Conservation (phyloP, 2,329 filamentous ascomycete genomes). For the Xylaria polymorpha region DNA sequence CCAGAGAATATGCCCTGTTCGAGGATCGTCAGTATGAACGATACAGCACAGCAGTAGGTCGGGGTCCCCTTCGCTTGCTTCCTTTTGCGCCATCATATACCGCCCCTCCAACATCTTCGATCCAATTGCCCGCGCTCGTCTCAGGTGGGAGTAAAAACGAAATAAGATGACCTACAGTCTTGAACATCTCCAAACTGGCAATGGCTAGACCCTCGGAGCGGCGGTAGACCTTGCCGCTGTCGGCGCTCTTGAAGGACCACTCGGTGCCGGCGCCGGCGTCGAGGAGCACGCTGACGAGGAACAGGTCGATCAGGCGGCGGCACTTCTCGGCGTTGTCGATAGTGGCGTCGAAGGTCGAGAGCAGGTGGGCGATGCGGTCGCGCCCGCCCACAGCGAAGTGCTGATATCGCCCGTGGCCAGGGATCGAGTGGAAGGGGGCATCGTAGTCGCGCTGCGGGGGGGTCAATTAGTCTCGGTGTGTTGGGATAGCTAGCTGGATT, state of each 20-base stretch:
- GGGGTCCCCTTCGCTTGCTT: neutral
- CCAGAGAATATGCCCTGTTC: slow-evolving; percentile 83
- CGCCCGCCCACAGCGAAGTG: slow-evolving; percentile 70
- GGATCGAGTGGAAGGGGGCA: slow-evolving; percentile 57
- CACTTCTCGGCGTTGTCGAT: slow-evolving; percentile 54
- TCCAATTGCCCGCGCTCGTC: neutral
- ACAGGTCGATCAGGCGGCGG: slow-evolving; percentile 68
- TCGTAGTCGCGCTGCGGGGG: slow-evolving; percentile 53
- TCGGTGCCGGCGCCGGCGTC: slow-evolving; percentile 89
- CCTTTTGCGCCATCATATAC: neutral
- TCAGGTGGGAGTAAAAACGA: neutral
- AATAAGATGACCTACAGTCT: slow-evolving; percentile 58
- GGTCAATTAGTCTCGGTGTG: neutral
- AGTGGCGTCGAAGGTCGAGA: slow-evolving; percentile 49
- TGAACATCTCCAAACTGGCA: slow-evolving; percentile 89
- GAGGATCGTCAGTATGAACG: slow-evolving; percentile 18
- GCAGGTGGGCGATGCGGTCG: slow-evolving; percentile 55
- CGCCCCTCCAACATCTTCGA: neutral
- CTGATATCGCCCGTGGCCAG: slow-evolving; percentile 70
- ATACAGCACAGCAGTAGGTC: neutral
- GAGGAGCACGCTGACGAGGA: slow-evolving; percentile 80
- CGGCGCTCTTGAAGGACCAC: slow-evolving; percentile 93
- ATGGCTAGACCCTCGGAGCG: slow-evolving; percentile 74
- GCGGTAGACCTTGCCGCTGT: slow-evolving; percentile 83
- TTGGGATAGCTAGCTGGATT: neutral